These are phyloP conservation scores for Smittium mucronatum DNA, from an alignment of 371 early-diverging fungal genomes.

Conservation along the genomic window DNA sequence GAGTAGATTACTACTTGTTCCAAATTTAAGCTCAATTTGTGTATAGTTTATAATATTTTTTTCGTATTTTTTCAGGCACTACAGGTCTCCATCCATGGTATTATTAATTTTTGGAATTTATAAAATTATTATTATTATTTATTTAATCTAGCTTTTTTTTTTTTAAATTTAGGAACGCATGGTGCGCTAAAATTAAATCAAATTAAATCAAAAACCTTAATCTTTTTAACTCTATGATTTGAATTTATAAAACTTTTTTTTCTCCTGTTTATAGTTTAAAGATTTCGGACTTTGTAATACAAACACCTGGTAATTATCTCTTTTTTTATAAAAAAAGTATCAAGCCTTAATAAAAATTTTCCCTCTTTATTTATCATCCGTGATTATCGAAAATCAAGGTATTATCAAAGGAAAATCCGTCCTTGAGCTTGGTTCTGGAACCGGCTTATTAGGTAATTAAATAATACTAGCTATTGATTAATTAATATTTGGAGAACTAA, in stretches of 20 bases:
- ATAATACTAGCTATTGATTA: too few species aligned
- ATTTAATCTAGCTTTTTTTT: background rate
- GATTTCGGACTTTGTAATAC: background rate
- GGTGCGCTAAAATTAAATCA: background rate
- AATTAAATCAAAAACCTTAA: too few species aligned
- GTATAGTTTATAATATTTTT: too few species aligned
- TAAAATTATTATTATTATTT: background rate
- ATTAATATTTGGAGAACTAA: too few species aligned
- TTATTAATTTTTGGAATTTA: background rate
- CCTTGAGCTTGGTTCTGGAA: constrained; percentile 10
- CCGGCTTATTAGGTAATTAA: background rate
- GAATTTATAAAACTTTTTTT: too few species aligned
- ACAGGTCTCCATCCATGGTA: constrained; percentile 11
- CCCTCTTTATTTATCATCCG: too few species aligned
- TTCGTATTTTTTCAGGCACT: constrained; percentile 2
- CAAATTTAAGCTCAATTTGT: too few species aligned
- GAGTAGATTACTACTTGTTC: too few species aligned
- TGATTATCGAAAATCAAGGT: constrained; percentile 1
- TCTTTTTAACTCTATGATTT: too few species aligned
- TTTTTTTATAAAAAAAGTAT: too few species aligned
- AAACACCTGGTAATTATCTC: constrained; percentile 2
- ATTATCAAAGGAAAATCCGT: background rate
- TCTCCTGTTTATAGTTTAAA: background rate
- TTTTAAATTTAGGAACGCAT: constrained; percentile 3
- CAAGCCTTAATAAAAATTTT: too few species aligned